Evolutionary conservation across 2,329 filamentous ascomycete genomes (phyloP), one percentile per base, ranked within the genome.

Genomic region (Apiospora hydei): DNA sequence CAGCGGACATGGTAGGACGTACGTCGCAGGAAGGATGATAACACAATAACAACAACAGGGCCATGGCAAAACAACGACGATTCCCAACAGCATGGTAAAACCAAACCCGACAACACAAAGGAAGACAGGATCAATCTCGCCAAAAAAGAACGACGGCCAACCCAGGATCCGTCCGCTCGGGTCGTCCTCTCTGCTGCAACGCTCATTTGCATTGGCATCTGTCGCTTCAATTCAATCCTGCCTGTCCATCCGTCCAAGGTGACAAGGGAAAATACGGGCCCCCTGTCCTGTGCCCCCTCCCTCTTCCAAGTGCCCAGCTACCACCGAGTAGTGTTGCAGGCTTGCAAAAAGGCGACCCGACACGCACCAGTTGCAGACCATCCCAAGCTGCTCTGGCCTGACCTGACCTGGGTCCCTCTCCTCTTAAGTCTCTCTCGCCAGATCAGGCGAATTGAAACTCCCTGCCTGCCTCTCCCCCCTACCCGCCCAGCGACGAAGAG

Each of bases 401-500:
- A 47, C 66, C 66, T 30, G 26, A 30, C 26, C 26, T 30, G n/a
- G 66, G 66, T 68, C 66, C 66, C n/a, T 30, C 30, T 30, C 30
- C 44, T 34, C 41, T 68, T 30, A 21, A 47, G 44, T 68, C 66
- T 61, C 53, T 34, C 66, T 68, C 66, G 13, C 24, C 57, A 68
- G 44, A 26, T 44, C 66, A 67, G 64, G 43, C 64, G 66, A 46
- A 68, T 68, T 68, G 41, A 47, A 68, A 68, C 66, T 68, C 66
- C 41, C 46, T 68, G 66, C 66, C 43, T 47, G 41, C 24, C 41
- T 68, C 43, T 26, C 38, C 66, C 57, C 26, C 41, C 43, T 47
- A 47, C 66, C 66, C 66, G 44, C 66, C 66, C 66, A 68, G 41
- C 43, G 18, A 68, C 66, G 66, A 68, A n/a, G 44, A 68, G 66